Base-by-base conservation (phyloP, 371 early-diverging fungal species). In the Lichtheimia ornata region DNA sequence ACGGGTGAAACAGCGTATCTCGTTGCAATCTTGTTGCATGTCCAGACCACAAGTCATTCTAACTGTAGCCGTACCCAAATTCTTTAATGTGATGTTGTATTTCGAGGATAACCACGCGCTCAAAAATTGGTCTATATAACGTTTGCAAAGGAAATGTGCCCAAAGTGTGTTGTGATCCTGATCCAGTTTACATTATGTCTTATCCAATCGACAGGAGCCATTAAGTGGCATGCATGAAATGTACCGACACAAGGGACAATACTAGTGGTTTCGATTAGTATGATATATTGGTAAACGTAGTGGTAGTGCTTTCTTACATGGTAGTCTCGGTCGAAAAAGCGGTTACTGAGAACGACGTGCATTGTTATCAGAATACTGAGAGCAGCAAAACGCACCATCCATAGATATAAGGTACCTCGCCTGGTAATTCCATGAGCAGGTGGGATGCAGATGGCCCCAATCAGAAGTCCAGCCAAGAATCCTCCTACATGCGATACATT, bases 401-500 rank as follows among this genome's bases (percentile, higher is more conserved):
- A 50, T 17, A 53, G 24, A 57, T 18, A 27, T 5, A 43, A 15
- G 17, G 17, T 50, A 1, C 30, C n/a, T 43, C 30, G 40, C 9
- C 35, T 52, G 30, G 9, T 30, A 14, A n/a, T 51, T 12, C 28
- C 47, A 17, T 30, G 22, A 17, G 40, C 27, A 25, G 77, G 67
- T 0, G 84, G 82, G 66, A 81, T 66, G n/a, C 74, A 66, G 20
- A 70, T 57, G 5, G 78, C 50, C 4, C 81, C 79, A 14, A 79
- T 58, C 53, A 85, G 35, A 50, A 84, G 56, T 18, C 86, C 78
- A 51, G 76, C 58, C 17, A 82, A 40, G 57, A 82, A 82, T 5
- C 85, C 84, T 51, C 91, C 92, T 58, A 93, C 72, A 71, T 94
- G 91, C 15, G 92, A 57, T 22, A 52, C 63, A 28, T 64, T 83